These are phyloP conservation scores for Anthracocystis panici-leucophaei DNA, from an alignment of 1,284 basidiomycete species.

Conservation along the genomic window DNA sequence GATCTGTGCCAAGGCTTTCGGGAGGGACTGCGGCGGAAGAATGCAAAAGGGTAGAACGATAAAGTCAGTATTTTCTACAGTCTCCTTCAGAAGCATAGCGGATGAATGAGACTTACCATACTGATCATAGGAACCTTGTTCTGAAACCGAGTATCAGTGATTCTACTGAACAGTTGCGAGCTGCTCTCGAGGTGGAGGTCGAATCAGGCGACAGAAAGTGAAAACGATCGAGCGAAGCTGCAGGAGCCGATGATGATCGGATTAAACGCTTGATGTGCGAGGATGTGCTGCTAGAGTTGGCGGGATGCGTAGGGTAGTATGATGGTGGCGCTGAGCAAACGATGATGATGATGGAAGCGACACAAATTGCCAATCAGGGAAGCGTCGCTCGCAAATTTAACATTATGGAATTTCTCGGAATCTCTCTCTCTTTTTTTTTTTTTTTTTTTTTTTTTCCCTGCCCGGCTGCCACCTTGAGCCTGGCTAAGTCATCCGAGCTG, in stretches of 20 bases:
- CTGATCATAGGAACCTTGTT: background rate
- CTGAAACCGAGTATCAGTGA: background rate
- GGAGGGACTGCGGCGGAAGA: slow-evolving; percentile 59
- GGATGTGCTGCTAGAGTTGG: background rate
- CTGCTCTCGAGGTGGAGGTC: slow-evolving; percentile 27
- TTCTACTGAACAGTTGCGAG: background rate
- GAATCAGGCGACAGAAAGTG: background rate
- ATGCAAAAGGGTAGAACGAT: background rate
- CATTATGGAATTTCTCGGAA: slow-evolving; percentile 52
- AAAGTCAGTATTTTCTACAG: background rate
- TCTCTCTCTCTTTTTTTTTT: background rate
- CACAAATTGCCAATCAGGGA: slow-evolving; percentile 2
- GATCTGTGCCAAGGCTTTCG: slow-evolving; percentile 81
- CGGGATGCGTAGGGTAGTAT: background rate
- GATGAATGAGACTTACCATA: slow-evolving; percentile 14
- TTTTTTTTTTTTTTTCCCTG: no score
- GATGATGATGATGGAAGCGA: slow-evolving; percentile 16
- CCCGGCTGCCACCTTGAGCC: background rate
- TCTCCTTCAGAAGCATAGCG: no score
- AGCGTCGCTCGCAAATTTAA: slow-evolving; percentile 1
- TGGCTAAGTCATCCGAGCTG: background rate
- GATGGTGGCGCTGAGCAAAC: slow-evolving; percentile 5
- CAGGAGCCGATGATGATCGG: background rate
- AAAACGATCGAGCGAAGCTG: background rate
- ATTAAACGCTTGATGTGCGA: background rate